A percentile compares a stretch with the other conserved stretches of the same genome.
phyloP scores from a whole-genome alignment of 2,329 filamentous ascomycete genomes.

The Epichloe uncinata region DNA sequence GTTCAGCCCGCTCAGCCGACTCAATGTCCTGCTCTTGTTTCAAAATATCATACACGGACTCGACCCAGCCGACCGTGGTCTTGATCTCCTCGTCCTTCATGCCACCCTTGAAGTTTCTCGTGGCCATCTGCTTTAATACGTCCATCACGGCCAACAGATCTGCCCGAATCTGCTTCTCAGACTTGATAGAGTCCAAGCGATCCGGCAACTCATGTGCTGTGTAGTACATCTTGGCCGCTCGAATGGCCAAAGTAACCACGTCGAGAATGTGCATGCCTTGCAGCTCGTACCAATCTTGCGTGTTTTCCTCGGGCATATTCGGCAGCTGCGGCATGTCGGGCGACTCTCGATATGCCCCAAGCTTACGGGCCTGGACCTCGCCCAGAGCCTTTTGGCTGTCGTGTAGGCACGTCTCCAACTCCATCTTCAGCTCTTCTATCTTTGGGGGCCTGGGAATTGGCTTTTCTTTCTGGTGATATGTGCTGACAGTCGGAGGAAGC shows the following conservation, averaged over 20 bases:
- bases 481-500: constrained; percentile 94
- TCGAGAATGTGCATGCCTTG: constrained; percentile 89
- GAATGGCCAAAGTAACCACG: constrained; percentile 86
- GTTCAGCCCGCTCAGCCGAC: constrained; percentile 54
- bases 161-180: constrained; percentile 71
- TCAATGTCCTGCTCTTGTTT: constrained; percentile 66
- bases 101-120: constrained; percentile 72
- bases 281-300: constrained; percentile 67
- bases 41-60: constrained; percentile 64
- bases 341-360: constrained; percentile 15
- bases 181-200: constrained; percentile 72
- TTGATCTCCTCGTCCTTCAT: constrained; percentile 64
- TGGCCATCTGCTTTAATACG: constrained; percentile 80
- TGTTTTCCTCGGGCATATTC: constrained; percentile 31
- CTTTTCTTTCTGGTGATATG: constrained; percentile 77
- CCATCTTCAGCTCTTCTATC: constrained; percentile 58
- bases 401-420: constrained; percentile 52
- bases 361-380: constrained; percentile 35
- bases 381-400: constrained; percentile 56
- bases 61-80: constrained; percentile 69
- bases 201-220: constrained; percentile 82
- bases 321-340: constrained; percentile 18
- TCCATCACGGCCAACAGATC: constrained; percentile 83
- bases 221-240: constrained; percentile 92
- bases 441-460: constrained; percentile 75